Conservation (phyloP, 495 filamentous ascomycete species). For the Cercophora scortea region DNA sequence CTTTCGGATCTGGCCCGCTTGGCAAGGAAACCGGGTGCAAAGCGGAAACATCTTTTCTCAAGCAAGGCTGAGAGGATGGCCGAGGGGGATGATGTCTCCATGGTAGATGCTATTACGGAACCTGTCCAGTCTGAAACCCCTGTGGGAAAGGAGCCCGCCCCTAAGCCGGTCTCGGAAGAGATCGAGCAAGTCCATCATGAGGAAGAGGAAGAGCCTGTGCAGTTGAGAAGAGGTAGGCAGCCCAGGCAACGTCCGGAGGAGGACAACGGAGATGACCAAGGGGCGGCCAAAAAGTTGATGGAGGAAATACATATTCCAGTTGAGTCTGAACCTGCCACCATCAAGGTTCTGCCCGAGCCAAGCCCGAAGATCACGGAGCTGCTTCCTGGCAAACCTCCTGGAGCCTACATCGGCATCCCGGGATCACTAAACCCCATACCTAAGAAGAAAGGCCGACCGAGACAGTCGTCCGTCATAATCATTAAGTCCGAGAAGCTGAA, state of each 20-base stretch:
- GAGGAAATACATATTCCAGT: neutral
- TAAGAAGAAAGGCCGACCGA: conserved; percentile 4
- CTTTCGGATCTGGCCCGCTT: conserved; percentile 14
- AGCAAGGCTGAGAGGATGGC: neutral
- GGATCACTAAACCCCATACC: conserved; percentile 14
- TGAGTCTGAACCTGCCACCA: neutral
- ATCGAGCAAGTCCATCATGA: neutral
- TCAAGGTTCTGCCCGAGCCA: neutral
- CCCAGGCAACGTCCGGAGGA: conserved; percentile 3
- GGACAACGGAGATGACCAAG: neutral
- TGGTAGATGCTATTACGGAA: no score
- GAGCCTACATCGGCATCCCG: conserved; percentile 12
- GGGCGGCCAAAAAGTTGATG: neutral
- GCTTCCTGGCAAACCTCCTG: neutral
- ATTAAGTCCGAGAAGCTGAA: conserved; percentile 26
- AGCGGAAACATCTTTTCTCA: conserved; percentile 19
- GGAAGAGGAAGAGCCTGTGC: neutral
- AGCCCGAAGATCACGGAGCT: neutral
- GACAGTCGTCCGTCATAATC: conserved; percentile 26
- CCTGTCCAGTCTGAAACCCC: no score
- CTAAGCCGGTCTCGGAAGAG: neutral
- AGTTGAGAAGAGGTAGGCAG: neutral
- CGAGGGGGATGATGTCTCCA: no score
- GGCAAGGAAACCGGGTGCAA: conserved; percentile 11
- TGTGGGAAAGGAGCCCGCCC: no score